These are phyloP conservation scores for Glycine tomentella DNA, from an alignment of 306 rosid species.

Conservation along the genomic window DNA sequence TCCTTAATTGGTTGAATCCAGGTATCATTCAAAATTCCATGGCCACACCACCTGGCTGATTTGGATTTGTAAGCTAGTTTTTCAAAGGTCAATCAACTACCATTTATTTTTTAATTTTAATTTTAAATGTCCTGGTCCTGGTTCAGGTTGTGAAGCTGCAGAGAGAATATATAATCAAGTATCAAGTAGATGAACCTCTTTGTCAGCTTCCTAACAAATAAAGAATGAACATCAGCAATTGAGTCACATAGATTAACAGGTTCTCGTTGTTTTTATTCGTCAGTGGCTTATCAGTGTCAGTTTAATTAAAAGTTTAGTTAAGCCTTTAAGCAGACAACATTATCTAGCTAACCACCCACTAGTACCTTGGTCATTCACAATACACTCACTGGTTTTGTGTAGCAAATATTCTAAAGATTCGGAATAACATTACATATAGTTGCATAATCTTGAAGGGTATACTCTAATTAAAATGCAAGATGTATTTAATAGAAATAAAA, in stretches of 20 bases:
- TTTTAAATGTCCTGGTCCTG: not conserved
- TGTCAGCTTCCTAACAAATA: conserved; percentile 23
- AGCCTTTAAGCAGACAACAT: conserved; percentile 38
- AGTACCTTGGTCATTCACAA: not conserved
- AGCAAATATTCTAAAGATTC: conserved; percentile 37
- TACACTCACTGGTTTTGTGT: conserved; percentile 14
- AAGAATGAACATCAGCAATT: conserved; percentile 16
- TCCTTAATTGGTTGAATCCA: conserved; percentile 25
- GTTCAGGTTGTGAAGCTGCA: not conserved
- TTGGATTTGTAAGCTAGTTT: not conserved
- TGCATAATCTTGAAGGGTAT: not conserved
- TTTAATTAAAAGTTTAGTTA: conserved; percentile 24
- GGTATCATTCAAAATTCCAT: not conserved
- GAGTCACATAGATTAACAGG: conserved; percentile 27
- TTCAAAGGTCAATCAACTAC: not conserved
- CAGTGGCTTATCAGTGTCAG: conserved; percentile 36
- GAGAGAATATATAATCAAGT: not conserved
- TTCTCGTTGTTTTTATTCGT: conserved; percentile 7
- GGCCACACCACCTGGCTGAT: not conserved
- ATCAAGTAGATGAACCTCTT: conserved; percentile 4
- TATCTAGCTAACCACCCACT: conserved; percentile 43
- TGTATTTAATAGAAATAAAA: not conserved
- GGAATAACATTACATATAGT: not conserved
- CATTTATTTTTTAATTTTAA: not conserved
- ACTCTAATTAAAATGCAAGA: not conserved